Base-by-base conservation (phyloP, 179 eudicot genomes). In the Heliamphora pulchella region DNA sequence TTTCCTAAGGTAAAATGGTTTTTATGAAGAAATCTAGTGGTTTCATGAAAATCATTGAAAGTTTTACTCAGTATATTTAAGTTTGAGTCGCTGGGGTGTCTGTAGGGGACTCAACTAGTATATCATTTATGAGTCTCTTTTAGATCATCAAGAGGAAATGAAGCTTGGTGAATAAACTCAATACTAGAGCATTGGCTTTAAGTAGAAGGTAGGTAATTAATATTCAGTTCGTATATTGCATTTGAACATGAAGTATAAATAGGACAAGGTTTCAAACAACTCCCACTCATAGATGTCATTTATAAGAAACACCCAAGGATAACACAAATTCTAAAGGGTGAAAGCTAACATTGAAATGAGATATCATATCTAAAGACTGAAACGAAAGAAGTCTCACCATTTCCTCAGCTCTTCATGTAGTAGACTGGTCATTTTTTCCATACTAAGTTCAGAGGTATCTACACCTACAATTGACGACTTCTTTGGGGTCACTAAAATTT, bases 341-440 rank as follows among this genome's bases (percentile, higher is more conserved):
- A 71, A 71, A 47, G 55, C 4, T n/a, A 3, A n/a, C 17, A n/a
- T 7, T 53, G 55, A 69, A 71, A 71, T 46, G 0, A 71, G 55
- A 47, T 6, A 20, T 47, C 4, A 47, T 48, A 31, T 47, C 11
- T 18, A 47, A 71, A 71, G 58, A 53, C 17, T 5, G 74, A 39
- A 72, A 63, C 31, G 41, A 71, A 39, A 63, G 1, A 76, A 51
- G 80, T 20, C 82, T 63, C 83, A 96, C 99, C 99, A 90, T 84
- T 82, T 91, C 80, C 84, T 84, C 74, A 96, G 78, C 82, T 96
- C 94, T 76, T 83, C 87, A 47, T 81, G 82, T 66, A 94, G n/a
- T 74, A 96, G 83, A 85, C 78, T 85, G 76, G 84, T 69, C 82
- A 89, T 79, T 76, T 74, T 83, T 76, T 90, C 92, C 81, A 78